Conservation (phyloP, 2,329 filamentous ascomycete genomes). For the Fusarium sp. region DNA sequence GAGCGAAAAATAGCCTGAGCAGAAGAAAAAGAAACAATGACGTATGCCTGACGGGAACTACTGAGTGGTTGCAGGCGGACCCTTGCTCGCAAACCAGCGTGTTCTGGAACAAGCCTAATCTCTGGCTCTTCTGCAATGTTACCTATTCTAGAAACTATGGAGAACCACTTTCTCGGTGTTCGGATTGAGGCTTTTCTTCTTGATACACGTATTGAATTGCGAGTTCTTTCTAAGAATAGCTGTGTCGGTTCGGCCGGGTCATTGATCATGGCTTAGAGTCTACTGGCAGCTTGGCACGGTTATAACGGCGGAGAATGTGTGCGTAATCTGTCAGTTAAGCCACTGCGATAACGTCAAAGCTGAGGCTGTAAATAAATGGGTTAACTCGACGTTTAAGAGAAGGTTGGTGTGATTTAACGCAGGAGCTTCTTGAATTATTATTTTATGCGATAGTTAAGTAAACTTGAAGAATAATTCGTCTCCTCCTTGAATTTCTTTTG, state of each 20-base stretch:
- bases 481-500: neutral
- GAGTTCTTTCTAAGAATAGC: constrained; percentile 18
- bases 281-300: neutral
- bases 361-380: neutral
- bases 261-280: neutral
- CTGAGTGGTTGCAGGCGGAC: constrained; percentile 26
- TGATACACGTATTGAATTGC: neutral
- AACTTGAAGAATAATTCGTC: neutral
- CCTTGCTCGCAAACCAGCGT: constrained; percentile 14
- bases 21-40: constrained; percentile 18
- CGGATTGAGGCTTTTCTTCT: neutral
- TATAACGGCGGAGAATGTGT: neutral
- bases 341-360: neutral
- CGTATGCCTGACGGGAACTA: constrained; percentile 30
- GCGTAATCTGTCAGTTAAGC: neutral
- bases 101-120: constrained; percentile 15
- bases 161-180: constrained; percentile 3
- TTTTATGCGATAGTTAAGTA: neutral
- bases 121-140: constrained; percentile 5
- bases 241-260: constrained; percentile 1
- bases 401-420: neutral
- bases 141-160: constrained; percentile 12
- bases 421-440: neutral
- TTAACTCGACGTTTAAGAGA: neutral
- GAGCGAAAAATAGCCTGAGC: constrained; percentile 1